Evolutionary conservation across 2,329 filamentous ascomycete species (phyloP).

Genomic region (Phyllosticta citrichinensis): DNA sequence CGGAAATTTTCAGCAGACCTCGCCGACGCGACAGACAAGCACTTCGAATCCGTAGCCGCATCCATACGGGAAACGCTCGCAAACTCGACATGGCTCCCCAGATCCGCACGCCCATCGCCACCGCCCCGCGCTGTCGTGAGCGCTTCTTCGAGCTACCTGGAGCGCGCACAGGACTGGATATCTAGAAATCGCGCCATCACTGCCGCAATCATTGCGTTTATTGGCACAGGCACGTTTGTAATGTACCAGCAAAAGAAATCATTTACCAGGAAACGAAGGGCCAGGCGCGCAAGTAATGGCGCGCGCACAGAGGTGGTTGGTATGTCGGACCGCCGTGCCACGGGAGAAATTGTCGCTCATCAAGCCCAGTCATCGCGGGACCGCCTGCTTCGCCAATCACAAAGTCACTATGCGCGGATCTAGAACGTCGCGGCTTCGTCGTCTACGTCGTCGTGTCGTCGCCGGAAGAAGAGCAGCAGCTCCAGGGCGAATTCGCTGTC

Average conservation of each 20-base stretch:
- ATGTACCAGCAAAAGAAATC: constrained; percentile 52
- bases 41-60: constrained; percentile 67
- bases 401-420: constrained; percentile 69
- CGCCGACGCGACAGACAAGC: constrained; percentile 69
- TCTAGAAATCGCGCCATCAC: constrained; percentile 62
- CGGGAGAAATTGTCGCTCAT: constrained; percentile 10
- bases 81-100: constrained; percentile 62
- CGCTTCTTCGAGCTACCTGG: constrained; percentile 34
- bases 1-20: constrained; percentile 60
- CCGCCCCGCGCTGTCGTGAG: constrained; percentile 30
- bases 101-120: constrained; percentile 51
- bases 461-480: constrained; percentile 71
- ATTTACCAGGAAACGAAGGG: constrained; percentile 56
- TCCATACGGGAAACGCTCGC: constrained; percentile 60
- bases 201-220: constrained; percentile 58
- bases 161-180: constrained; percentile 61
- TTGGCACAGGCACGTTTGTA: constrained; percentile 52
- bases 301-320: constrained; percentile 73
- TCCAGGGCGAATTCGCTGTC: constrained; percentile 71
- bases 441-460: constrained; percentile 83
- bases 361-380: constrained; percentile 65
- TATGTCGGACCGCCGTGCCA: constrained; percentile 19
- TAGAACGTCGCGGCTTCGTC: constrained; percentile 86
- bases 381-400: constrained; percentile 76
- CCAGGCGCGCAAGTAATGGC: constrained; percentile 69